These are phyloP conservation scores for Fusarium caatingaense DNA, from an alignment of 2,329 filamentous ascomycete species.

Conservation along the genomic window DNA sequence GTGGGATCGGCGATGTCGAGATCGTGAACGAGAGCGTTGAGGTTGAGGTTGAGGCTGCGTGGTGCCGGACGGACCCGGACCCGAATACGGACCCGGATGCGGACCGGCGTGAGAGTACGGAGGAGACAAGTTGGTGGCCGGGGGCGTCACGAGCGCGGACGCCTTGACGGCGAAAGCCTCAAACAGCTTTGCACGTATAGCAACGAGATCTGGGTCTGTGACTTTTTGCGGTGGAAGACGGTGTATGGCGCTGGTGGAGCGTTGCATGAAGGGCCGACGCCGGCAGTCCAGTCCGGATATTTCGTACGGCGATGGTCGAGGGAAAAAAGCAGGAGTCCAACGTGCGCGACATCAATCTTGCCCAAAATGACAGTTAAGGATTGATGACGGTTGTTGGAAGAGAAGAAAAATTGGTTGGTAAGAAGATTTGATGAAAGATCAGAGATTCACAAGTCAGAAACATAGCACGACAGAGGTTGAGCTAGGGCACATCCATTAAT, in stretches of 20 bases:
- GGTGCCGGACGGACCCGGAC: not conserved
- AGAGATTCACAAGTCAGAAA: slow-evolving; percentile 17
- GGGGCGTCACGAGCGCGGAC: slow-evolving; percentile 32
- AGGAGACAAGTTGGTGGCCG: slow-evolving; percentile 34
- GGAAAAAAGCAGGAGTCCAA: not conserved
- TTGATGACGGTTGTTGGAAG: not conserved
- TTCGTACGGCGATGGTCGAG: not conserved
- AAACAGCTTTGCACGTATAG: slow-evolving; percentile 23
- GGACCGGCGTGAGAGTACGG: slow-evolving; percentile 12
- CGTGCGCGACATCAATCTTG: slow-evolving; percentile 25
- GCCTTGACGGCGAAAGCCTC: slow-evolving; percentile 31
- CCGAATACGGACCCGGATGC: not conserved
- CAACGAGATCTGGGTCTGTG: slow-evolving; percentile 34
- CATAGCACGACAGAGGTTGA: slow-evolving; percentile 21
- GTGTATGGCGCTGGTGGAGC: slow-evolving; percentile 13
- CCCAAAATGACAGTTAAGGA: slow-evolving; percentile 15
- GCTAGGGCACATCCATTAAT: slow-evolving; percentile 27
- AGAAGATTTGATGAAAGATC: slow-evolving; percentile 15
- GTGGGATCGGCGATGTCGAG: not conserved
- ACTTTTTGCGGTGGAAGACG: slow-evolving; percentile 23
- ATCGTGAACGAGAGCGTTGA: slow-evolving; percentile 12
- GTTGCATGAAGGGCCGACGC: slow-evolving; percentile 32
- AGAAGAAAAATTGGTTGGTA: not conserved
- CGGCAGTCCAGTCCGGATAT: slow-evolving; percentile 2
- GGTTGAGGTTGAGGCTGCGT: not conserved